phyloP scores from a whole-genome alignment of 768 basidiomycete genomes.

The Sistotremastrum suecicum region DNA sequence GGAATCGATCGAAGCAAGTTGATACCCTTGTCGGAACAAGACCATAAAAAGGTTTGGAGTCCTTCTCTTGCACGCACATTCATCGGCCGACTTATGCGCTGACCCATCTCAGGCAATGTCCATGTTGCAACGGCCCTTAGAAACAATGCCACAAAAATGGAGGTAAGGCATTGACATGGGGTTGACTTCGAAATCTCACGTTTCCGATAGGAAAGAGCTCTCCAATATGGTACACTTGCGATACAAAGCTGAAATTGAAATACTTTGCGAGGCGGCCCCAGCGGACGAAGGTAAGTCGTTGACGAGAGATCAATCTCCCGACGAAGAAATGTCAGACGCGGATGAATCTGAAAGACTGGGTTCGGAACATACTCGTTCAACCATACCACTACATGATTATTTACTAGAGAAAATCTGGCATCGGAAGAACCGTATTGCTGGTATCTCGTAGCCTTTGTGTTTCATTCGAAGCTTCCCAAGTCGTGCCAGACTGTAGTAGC shows the following conservation, averaged over 20 bases:
- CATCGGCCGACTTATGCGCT: background rate
- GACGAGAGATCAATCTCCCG: too few relatives aligned
- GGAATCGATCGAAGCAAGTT: slow-evolving; percentile 45
- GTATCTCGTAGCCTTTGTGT: too few relatives aligned
- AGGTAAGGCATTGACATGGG: slow-evolving; percentile 28
- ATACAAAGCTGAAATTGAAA: slow-evolving; percentile 91
- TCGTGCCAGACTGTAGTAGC: too few relatives aligned
- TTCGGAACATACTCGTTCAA: too few relatives aligned
- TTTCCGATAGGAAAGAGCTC: slow-evolving; percentile 53
- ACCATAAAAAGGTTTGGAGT: slow-evolving; percentile 55
- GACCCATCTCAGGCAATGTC: slow-evolving; percentile 36
- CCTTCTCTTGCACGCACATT: background rate
- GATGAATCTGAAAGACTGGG: too few relatives aligned
- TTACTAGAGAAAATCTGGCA: too few relatives aligned
- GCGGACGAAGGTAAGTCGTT: too few relatives aligned
- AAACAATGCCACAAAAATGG: slow-evolving; percentile 45
- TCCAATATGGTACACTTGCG: slow-evolving; percentile 63
- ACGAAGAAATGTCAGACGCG: too few relatives aligned
- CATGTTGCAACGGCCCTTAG: slow-evolving; percentile 36
- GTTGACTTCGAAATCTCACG: background rate
- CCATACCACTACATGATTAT: too few relatives aligned
- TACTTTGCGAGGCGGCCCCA: slow-evolving; percentile 22
- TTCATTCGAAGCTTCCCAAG: too few relatives aligned
- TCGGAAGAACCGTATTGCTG: too few relatives aligned
- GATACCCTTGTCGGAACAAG: slow-evolving; percentile 54